Evolutionary conservation across 805 yeast species (phyloP), one percentile per base, ranked within the genome.

Genomic region (Sugiyamaella boreocaroliniensis): DNA sequence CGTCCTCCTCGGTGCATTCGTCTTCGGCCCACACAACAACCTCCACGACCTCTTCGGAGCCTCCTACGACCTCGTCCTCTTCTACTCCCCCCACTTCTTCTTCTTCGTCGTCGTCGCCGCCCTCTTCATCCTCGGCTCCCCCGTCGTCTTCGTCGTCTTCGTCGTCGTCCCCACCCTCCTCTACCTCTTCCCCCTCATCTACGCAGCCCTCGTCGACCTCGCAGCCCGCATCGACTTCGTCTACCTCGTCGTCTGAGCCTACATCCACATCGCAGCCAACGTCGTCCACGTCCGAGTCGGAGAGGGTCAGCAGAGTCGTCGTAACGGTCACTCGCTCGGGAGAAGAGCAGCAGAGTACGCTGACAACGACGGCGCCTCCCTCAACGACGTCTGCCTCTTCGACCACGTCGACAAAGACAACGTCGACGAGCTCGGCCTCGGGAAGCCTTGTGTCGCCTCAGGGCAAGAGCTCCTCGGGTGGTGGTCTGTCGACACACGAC

Each of bases 401-500:
- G 18, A 12, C 53, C 32, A 40, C 56, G n/a, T 41, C 52, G 22
- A 19, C 48, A 32, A 15, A 18, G 18, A 40, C 32, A 16, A 29
- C 55, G 26, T 41, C 62, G 19, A 43, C 55, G 4, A 54, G 68
- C 2, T 51, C 66, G 14, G 48, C 63, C 10, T 20, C 64, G 6
- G 57, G 64, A 6, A 43, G 65, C 2, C 32, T 60, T 16, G 47
- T 63, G 11, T 50, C 62, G 16, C 48, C 37, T 18, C 22, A 47
- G 41, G 29, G 52, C 14, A 29, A 59, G 63, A 8, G 58, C 70
- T 5, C 46, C 18, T 4, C 48, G 68, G 7, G 56, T 58, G 61
- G 68, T 2, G 84, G 84, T 0, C 67, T 82, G 7, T 73, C 83
- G 1, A 61, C 71, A 14, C 75, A 76, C 48, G 68, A 77, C 54